Evolutionary conservation across 768 basidiomycete species (phyloP).

Genomic region (Termitomyces sp.): DNA sequence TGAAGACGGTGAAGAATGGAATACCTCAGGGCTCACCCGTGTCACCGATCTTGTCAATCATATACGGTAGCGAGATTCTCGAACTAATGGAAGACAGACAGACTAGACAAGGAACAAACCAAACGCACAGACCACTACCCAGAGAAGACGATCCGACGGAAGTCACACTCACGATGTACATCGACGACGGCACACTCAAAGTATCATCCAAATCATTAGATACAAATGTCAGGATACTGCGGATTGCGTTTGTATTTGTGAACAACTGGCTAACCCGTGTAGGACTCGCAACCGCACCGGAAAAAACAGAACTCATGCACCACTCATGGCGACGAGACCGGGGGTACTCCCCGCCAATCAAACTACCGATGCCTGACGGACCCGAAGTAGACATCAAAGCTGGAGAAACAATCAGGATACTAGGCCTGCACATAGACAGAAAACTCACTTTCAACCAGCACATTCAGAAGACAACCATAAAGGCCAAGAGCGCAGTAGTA

Average conservation of each 20-base stretch:
- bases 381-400: neutral
- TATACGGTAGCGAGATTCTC: too few species aligned
- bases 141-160: neutral
- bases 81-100: too few species aligned
- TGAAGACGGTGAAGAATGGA: too few species aligned
- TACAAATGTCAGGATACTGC: neutral
- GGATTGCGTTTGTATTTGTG: neutral
- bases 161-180: neutral
- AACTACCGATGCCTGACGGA: neutral
- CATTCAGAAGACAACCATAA: conserved; percentile 18
- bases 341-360: neutral
- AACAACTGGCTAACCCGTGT: neutral
- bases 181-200: neutral
- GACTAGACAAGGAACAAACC: too few species aligned
- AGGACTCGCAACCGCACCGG: neutral
- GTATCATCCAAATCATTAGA: neutral
- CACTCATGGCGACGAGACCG: neutral
- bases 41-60: too few species aligned
- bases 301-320: neutral
- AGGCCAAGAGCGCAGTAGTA: conserved; percentile 21
- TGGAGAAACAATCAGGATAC: conserved; percentile 22
- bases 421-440: conserved; percentile 29
- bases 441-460: conserved; percentile 30
- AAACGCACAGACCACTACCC: too few species aligned
- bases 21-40: too few species aligned